Evolutionary conservation across 2,329 filamentous ascomycete species (phyloP), one percentile per base, ranked within the genome.

Genomic region (Sclerotinia nivalis): DNA sequence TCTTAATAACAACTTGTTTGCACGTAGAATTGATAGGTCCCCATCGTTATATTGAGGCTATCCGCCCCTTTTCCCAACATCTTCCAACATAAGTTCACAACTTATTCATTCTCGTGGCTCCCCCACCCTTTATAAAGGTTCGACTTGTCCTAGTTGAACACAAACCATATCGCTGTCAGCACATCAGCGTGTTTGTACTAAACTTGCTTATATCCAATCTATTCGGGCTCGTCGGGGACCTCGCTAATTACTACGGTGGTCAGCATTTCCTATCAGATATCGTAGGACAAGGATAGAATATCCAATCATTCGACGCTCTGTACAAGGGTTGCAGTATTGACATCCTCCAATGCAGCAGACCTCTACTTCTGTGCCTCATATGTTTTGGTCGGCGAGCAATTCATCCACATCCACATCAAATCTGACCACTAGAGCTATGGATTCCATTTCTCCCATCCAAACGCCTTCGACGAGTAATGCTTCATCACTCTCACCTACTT

Each of bases 301-400:
- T 49, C 34, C 54, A 40, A 37, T 62, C 66, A 68, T 68, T 66
- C 60, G 61, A 66, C 52, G 31, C 13, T 66, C 31, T 54, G 25
- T 66, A 43, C 68, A 31, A 55, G 62, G 60, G 61, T 69, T 58
- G 47, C 49, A 50, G 50, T 45, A 12, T 69, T 55, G 43, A 31
- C 45, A 40, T 66, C 18, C 45, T 47, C 47, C 47, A 66, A 64
- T 69, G 59, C 62, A 70, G 66, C 59, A 62, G 62, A 61, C 69
- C 61, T 68, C 70, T 67, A 68, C 62, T 62, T 69, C 49, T 62
- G 66, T 68, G 71, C 68, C 59, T 62, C 68, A 68, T 60, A 56
- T 72, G 70, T 73, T 70, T 73, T 73, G 73, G 73, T 74, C 72
- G 73, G 70, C 73, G 72, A 74, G 54, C 70, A 70, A 70, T 68